Evolutionary conservation across 176 grass and related monocot species (phyloP), one percentile per base, ranked within the genome.

Genomic region (Cymbopogon citratus): DNA sequence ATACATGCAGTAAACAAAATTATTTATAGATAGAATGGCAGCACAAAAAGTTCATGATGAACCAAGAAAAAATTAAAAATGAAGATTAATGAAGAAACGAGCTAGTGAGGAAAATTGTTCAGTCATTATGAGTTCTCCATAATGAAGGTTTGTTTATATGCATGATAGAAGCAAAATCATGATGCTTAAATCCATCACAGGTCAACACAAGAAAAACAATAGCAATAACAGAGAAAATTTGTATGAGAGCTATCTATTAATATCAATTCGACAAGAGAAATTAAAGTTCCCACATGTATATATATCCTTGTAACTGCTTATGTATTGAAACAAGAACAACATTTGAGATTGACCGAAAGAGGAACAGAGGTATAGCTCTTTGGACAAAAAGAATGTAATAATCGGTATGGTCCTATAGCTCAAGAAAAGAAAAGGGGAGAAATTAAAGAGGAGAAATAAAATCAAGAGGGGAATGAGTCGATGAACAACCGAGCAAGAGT

Each of bases 321-420:
- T 63, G 49, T 60, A 72, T 4, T 74, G 35, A 64, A 27, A 74
- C 51, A 38, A 76, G 5, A 18, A 11, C 33, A 66, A 76, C 19
- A 71, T 19, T 25, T 45, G 54, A 44, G 28, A 64, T 40, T 62
- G 7, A 34, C 3, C 8, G 28, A 18, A 16, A 33, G 63, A 18
- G 63, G 28, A 14, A 60, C 3, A 61, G 14, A 35, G 16, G 46
- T 4, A 44, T 6, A 38, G 19, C 66, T 28, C 84, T 80, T 85
- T 74, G 85, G 49, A 62, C 63, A 56, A 73, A 80, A 62, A 71
- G 76, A 67, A 76, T 18, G 7, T 48, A 72, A 38, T 16, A 65
- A 74, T 34, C 11, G 13, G 85, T 71, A 24, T 8, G 8, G 21
- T 24, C n/a, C 36, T 36, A 40, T 51, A 75, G 44, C 36, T 78